These are phyloP conservation scores for Colletotrichum sp. DNA, from an alignment of 2,329 filamentous ascomycete genomes.

Conservation along the genomic window DNA sequence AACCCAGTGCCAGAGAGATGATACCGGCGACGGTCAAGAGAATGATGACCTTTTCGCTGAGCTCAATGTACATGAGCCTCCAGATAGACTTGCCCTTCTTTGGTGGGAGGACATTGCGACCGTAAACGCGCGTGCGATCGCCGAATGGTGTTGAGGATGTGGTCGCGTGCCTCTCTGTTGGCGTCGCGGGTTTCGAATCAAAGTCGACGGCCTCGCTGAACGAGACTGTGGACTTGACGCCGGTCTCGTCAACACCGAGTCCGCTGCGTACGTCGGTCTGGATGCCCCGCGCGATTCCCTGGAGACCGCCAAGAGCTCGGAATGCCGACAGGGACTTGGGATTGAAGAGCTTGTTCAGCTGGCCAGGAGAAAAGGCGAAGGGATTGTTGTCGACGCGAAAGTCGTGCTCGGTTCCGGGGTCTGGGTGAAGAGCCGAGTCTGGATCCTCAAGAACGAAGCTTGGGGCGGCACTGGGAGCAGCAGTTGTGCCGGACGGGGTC, in stretches of 20 bases:
- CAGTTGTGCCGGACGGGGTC: constrained; percentile 21
- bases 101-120: constrained; percentile 65
- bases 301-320: constrained; percentile 71
- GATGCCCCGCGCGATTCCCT: constrained; percentile 72
- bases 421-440: constrained; percentile 65
- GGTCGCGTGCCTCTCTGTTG: background rate
- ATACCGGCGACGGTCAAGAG: constrained; percentile 69
- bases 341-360: constrained; percentile 76
- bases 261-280: constrained; percentile 67
- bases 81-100: constrained; percentile 67
- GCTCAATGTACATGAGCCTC: constrained; percentile 68
- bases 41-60: constrained; percentile 73
- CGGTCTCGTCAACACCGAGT: constrained; percentile 70
- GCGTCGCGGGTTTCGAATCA: background rate
- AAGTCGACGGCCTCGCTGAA: constrained; percentile 70
- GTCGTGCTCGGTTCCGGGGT: constrained; percentile 72
- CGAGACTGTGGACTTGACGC: constrained; percentile 62
- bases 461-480: constrained; percentile 6
- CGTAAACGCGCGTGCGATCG: constrained; percentile 63
- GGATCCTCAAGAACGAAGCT: constrained; percentile 24
- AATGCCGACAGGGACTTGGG: constrained; percentile 78
- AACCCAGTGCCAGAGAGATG: constrained; percentile 68
- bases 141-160: constrained; percentile 24
- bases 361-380: constrained; percentile 76
- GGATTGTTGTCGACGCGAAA: constrained; percentile 74